phyloP scores from a whole-genome alignment of 805 yeast species.

The Starmerella vaccinii region DNA sequence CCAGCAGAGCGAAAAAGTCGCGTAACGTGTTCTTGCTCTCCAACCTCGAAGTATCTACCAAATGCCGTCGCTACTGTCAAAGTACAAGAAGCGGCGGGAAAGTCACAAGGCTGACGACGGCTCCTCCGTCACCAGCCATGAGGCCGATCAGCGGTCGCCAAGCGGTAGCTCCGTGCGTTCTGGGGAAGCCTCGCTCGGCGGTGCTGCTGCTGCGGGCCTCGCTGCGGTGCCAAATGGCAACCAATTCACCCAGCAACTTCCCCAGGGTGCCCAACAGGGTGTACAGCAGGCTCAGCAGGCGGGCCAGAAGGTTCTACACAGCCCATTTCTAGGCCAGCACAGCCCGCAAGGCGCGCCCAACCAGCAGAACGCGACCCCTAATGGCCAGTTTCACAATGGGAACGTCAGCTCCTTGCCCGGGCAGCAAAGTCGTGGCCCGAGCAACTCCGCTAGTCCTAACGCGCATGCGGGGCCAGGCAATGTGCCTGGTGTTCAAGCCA shows the following conservation, averaged over 20 bases:
- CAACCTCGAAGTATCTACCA: not conserved
- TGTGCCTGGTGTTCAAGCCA: not conserved
- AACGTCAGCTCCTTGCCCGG: not conserved
- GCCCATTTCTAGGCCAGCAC: slow-evolving; percentile 15
- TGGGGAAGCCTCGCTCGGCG: slow-evolving; percentile 7
- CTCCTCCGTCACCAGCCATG: slow-evolving; percentile 10
- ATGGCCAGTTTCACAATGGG: not conserved
- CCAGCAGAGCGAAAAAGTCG: slow-evolving; percentile 6
- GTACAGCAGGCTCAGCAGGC: slow-evolving; percentile 5
- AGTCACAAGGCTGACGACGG: slow-evolving; percentile 20
- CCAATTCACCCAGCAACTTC: slow-evolving; percentile 2
- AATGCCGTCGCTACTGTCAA: slow-evolving; percentile 19
- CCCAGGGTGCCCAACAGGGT: slow-evolving; percentile 1
- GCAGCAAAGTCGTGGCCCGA: not conserved
- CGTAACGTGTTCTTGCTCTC: slow-evolving; percentile 3
- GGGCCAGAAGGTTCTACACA: slow-evolving; percentile 12
- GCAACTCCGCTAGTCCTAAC: not conserved
- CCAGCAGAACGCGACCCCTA: not conserved
- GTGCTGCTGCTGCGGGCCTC: slow-evolving; percentile 5
- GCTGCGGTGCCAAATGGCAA: not conserved
- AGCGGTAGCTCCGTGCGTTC: slow-evolving; percentile 14
- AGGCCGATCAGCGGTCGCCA: slow-evolving; percentile 17
- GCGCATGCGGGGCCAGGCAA: not conserved
- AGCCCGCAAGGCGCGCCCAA: not conserved
- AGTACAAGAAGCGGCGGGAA: slow-evolving; percentile 26